phyloP scores from a whole-genome alignment of 2,329 filamentous ascomycete genomes.

The Paecilomyces variotii region DNA sequence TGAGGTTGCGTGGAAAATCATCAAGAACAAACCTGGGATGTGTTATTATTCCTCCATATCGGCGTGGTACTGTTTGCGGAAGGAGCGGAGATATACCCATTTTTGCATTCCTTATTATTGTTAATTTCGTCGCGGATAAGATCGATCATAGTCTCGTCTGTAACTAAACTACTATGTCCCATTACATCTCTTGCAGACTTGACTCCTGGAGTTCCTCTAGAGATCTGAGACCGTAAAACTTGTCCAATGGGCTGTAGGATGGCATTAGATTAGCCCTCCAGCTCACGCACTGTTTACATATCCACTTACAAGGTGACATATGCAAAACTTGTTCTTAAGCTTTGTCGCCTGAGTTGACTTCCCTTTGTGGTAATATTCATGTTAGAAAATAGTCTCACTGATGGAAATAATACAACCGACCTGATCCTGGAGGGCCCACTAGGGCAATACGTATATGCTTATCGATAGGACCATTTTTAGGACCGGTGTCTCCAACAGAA shows the following conservation, averaged over 20 bases:
- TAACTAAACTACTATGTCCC: neutral
- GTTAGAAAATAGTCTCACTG: neutral
- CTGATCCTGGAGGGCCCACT: neutral
- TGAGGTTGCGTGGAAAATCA: neutral
- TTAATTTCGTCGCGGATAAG: neutral
- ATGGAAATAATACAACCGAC: neutral
- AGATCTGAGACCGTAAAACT: neutral
- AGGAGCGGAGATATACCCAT: neutral
- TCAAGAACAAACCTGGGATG: neutral
- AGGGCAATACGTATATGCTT: neutral
- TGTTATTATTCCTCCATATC: neutral
- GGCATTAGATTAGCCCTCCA: neutral
- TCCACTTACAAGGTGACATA: neutral
- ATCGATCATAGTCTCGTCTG: neutral
- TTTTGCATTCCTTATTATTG: neutral
- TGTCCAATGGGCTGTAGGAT: neutral
- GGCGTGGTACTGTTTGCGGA: neutral
- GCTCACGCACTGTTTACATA: neutral
- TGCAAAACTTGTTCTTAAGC: neutral
- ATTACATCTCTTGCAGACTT: neutral
- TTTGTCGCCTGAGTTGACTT: neutral
- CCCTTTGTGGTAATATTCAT: neutral
- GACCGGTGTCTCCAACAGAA: neutral
- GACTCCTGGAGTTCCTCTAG: neutral
- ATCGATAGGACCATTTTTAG: neutral